These are phyloP conservation scores for Brachypodium distachyon DNA, from an alignment of 202 grass and related monocot species.

Conservation along the genomic window DNA sequence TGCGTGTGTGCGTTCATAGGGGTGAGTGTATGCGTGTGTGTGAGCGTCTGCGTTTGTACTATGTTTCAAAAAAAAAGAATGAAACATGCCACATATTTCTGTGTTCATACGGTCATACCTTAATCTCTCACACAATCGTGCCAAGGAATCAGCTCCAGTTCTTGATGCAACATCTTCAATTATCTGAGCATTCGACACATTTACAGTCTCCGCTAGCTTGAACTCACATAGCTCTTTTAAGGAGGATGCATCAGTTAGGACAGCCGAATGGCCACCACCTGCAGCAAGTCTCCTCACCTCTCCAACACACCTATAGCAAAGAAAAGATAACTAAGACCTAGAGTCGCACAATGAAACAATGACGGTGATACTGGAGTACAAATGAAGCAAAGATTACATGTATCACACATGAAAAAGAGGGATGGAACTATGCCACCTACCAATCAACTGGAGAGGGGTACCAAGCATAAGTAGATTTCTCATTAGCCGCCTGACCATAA, in stretches of 20 bases:
- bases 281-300: slow-evolving; percentile 85
- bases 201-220: slow-evolving; percentile 75
- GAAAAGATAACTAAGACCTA: not conserved
- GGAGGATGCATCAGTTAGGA: slow-evolving; percentile 83
- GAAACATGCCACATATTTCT: not conserved
- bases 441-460: slow-evolving; percentile 94
- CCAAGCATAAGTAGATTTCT: slow-evolving; percentile 74
- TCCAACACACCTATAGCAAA: slow-evolving; percentile 70
- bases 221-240: slow-evolving; percentile 91
- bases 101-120: slow-evolving; percentile 53
- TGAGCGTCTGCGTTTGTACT: no score
- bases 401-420: not conserved
- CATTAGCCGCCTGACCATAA: slow-evolving; percentile 85
- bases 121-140: slow-evolving; percentile 70
- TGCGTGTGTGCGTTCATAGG: no score
- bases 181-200: slow-evolving; percentile 47
- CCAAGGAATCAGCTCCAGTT: slow-evolving; percentile 77
- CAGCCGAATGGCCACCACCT: slow-evolving; percentile 85
- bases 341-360: not conserved
- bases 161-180: slow-evolving; percentile 80
- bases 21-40: no score
- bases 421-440: slow-evolving; percentile 25
- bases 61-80: not conserved
- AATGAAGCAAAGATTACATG: not conserved
- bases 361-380: not conserved